These are phyloP conservation scores for Desmodesmus armatus DNA, from an alignment of 139 green algal genomes.

Conservation along the genomic window DNA sequence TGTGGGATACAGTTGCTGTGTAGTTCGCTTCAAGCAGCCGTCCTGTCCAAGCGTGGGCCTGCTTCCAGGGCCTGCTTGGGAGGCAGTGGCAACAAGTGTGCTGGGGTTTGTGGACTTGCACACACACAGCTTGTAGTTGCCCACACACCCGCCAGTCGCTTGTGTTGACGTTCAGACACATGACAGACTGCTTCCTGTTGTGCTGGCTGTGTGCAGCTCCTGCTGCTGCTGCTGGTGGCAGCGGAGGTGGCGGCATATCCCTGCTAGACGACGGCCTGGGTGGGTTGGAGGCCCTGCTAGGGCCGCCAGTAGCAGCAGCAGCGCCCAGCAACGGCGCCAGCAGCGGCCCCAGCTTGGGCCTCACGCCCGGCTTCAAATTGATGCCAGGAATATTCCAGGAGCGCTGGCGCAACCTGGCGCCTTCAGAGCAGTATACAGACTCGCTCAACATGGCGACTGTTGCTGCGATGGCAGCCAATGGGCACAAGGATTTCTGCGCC, in stretches of 20 bases:
- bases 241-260: background rate
- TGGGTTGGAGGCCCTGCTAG: constrained; percentile 49
- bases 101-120: too few species aligned
- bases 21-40: too few species aligned
- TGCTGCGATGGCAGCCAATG: constrained; percentile 63
- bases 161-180: too few species aligned
- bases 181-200: too few species aligned
- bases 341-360: constrained; percentile 13
- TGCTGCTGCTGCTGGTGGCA: too few species aligned
- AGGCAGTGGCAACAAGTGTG: too few species aligned
- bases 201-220: too few species aligned
- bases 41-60: too few species aligned
- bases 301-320: constrained; percentile 13
- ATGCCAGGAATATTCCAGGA: constrained; percentile 75
- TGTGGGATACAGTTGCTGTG: too few species aligned
- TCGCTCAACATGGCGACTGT: constrained; percentile 54
- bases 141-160: too few species aligned
- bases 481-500: constrained; percentile 71
- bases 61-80: too few species aligned
- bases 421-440: constrained; percentile 50
- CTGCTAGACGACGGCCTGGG: constrained; percentile 16
- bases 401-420: constrained; percentile 71
- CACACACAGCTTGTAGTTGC: too few species aligned
- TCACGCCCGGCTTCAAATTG: constrained; percentile 45
- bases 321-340: constrained; percentile 24